These are phyloP conservation scores for Smallanthus sonchifolius DNA, from an alignment of 129 eudicot genomes.

Conservation along the genomic window DNA sequence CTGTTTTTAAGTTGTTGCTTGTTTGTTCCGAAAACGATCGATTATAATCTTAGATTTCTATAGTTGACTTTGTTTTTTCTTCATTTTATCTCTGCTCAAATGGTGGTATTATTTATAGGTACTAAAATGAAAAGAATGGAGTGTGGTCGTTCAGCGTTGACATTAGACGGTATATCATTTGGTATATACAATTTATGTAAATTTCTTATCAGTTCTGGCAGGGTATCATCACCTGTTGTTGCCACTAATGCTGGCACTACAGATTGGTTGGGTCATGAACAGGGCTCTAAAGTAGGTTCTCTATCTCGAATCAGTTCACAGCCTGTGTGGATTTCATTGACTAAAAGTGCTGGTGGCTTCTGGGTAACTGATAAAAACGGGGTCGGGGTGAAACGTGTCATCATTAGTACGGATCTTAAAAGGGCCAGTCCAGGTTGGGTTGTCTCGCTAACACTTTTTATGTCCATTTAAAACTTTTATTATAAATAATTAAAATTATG, in stretches of 20 bases:
- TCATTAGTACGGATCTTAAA: not conserved
- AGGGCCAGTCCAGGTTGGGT: not conserved
- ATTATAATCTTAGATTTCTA: not conserved
- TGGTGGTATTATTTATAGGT: not conserved
- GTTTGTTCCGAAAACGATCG: too few relatives aligned
- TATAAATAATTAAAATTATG: not conserved
- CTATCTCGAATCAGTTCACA: constrained; percentile 64
- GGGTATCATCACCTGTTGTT: constrained; percentile 91
- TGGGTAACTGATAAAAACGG: not conserved
- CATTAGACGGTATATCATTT: not conserved
- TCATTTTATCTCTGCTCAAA: not conserved
- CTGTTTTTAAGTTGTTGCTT: too few relatives aligned
- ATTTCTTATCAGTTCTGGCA: constrained; percentile 61
- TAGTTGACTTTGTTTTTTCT: not conserved
- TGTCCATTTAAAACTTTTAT: not conserved
- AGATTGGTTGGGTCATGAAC: constrained; percentile 77
- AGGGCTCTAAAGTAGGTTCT: constrained; percentile 77
- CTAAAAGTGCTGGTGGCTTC: constrained; percentile 62
- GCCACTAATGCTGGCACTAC: constrained; percentile 75
- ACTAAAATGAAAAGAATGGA: not conserved
- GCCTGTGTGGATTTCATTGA: constrained; percentile 57
- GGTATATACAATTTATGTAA: not conserved
- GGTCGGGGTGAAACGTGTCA: not conserved
- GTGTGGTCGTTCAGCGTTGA: not conserved
- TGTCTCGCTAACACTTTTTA: not conserved